A percentile compares a stretch with the other conserved stretches of the same genome.
Conservation (phyloP, 768 basidiomycete species). For the Cystobasidium tubakii region DNA sequence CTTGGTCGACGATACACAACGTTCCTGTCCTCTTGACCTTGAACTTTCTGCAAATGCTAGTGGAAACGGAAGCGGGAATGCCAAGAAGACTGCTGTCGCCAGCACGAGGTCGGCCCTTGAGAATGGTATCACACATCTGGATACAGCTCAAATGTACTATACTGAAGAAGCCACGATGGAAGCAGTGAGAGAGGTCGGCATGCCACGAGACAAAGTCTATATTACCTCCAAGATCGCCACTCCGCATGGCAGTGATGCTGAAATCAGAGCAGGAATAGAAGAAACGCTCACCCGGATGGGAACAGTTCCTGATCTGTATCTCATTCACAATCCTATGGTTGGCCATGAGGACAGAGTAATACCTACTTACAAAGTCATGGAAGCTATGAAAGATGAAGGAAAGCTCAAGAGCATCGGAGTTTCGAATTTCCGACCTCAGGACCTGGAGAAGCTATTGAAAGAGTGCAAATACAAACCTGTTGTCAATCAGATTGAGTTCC, state of each 20-base stretch:
- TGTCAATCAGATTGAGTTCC: constrained; percentile 49
- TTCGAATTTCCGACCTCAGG: constrained; percentile 49
- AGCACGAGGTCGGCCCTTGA: constrained; percentile 43
- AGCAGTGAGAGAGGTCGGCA: constrained; percentile 37
- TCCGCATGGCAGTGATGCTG: background rate
- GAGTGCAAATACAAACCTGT: constrained; percentile 48
- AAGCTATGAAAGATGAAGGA: constrained; percentile 46
- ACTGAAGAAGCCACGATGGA: constrained; percentile 46
- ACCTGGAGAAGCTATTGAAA: constrained; percentile 45
- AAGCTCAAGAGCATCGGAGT: constrained; percentile 47
- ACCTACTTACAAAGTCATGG: constrained; percentile 43
- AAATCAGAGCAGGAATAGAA: constrained; percentile 40
- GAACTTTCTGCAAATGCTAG: background rate
- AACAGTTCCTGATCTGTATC: constrained; percentile 46
- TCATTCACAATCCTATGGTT: constrained; percentile 46
- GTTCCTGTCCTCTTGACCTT: background rate
- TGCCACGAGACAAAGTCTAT: constrained; percentile 42
- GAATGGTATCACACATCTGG: constrained; percentile 46
- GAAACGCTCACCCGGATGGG: constrained; percentile 44
- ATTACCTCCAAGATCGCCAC: constrained; percentile 41
- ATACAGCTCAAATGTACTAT: constrained; percentile 47
- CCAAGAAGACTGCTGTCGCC: constrained; percentile 40
- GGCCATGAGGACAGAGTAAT: constrained; percentile 38
- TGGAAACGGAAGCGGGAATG: constrained; percentile 42
- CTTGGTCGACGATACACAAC: no score